Percentiles rank a stretch among this genome's conserved stretches.
Evolutionary conservation across 345 rosid genomes (phyloP).

Genomic region (Eucalyptus albens): DNA sequence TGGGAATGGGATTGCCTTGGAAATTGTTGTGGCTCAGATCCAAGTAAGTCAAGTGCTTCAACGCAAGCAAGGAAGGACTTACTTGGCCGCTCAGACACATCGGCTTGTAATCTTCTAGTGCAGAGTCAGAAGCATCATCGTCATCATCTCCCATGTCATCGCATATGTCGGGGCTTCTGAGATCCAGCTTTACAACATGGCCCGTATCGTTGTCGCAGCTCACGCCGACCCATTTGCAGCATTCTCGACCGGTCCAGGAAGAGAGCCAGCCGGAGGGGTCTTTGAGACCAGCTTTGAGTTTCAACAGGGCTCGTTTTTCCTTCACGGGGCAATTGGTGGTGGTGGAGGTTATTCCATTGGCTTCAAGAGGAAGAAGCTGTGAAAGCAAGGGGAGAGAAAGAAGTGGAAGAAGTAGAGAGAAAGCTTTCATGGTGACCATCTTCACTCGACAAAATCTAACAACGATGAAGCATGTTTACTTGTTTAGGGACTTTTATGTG

Average conservation of each 20-base stretch:
- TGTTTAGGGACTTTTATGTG: no score
- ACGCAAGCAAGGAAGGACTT: background rate
- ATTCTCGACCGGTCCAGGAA: conserved; percentile 1
- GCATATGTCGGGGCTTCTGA: background rate
- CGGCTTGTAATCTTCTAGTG: background rate
- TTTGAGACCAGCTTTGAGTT: conserved; percentile 2
- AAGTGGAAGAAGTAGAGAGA: background rate
- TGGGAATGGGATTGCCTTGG: conserved; percentile 2
- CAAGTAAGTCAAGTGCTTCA: background rate
- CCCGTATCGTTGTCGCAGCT: background rate
- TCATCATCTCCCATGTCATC: background rate
- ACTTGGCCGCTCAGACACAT: conserved; percentile 1
- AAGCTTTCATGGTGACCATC: background rate
- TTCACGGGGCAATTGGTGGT: background rate
- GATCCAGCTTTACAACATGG: conserved; percentile 2
- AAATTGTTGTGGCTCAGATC: conserved; percentile 18
- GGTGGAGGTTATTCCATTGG: background rate
- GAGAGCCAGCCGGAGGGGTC: conserved; percentile 1
- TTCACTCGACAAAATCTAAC: background rate
- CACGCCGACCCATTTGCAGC: conserved; percentile 20
- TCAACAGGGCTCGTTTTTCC: conserved; percentile 11
- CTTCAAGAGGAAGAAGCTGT: background rate
- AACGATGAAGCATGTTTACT: no score
- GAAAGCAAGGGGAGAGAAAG: background rate
- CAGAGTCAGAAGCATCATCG: background rate